Evolutionary conservation across 139 green algal species (phyloP), one percentile per base, ranked within the genome.

Genomic region (Ostreobium quekettii): DNA sequence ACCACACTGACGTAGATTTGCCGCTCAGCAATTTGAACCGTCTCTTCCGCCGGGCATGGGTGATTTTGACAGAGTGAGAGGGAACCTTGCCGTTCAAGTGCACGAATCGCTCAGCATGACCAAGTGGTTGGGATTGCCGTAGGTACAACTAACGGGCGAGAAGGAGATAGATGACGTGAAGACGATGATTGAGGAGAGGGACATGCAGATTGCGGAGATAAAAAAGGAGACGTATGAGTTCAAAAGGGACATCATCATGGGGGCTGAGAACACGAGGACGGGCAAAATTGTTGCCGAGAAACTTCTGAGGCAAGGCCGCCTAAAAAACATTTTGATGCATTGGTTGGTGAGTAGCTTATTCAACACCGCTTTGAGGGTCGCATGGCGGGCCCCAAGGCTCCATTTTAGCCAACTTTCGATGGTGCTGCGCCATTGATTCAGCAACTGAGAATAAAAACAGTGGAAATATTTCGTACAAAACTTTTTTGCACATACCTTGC

Each of bases 171-270:
- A 83, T 64, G 81, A 89, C 74, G 82, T 90, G 60, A 59, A 71
- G n/a, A 86, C 80, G 3, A 68, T 86, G 47, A 84, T 88, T 75
- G 81, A 88, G 62, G 84, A 88, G 79, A 76, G 88, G 70, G 84
- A 93, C 66, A 80, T 87, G 75, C 79, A 83, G 53, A 89, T 91
- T 31, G 76, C 75, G 22, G 87, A 91, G 65, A 83, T 75, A 24
- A 88, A 88, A 60, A 87, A 86, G 64, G 84, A 89, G 49, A 89
- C 83, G 3, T 89, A 90, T 66, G 87, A 93, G 73, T 93, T 93
- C 77, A 91, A 90, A 78, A 73, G 85, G 2, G 87, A 93, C 73
- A 83, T 93, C 76, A 89, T 91, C 57, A 82, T 92, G 63, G 85
- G 80, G 6, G 87, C 76, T 31, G 87, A 91, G 62, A 87, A 91